Conservation (phyloP, 2,329 filamentous ascomycete genomes). For the Aplosporella prunicola region DNA sequence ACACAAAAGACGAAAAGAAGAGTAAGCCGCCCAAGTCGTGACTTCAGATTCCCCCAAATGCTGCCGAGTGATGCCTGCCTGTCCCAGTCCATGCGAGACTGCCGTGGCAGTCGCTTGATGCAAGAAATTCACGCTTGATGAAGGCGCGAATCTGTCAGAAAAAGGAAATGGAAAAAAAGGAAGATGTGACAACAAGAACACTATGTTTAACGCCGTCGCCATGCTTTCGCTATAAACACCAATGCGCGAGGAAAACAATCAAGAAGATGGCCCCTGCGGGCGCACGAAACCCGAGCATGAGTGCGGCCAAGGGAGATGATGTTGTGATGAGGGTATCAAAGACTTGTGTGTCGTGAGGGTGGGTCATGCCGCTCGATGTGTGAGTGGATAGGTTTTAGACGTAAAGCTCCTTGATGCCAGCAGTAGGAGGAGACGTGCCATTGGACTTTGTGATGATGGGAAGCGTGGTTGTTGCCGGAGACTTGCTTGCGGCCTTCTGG, state of each 20-base stretch:
- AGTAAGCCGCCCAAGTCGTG: too few relatives aligned
- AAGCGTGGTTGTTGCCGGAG: not conserved
- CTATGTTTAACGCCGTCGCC: constrained; percentile 7
- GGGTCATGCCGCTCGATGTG: not conserved
- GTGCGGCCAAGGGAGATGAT: constrained; percentile 1
- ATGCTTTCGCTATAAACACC: constrained; percentile 9
- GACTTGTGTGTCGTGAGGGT: constrained; percentile 5
- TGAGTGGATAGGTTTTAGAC: constrained; percentile 1
- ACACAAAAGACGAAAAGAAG: too few relatives aligned
- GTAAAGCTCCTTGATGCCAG: constrained; percentile 8
- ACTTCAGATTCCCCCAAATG: too few relatives aligned
- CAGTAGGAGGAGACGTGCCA: constrained; percentile 4
- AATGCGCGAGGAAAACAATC: constrained; percentile 7
- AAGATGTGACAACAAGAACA: constrained; percentile 5
- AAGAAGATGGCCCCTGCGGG: constrained; percentile 3
- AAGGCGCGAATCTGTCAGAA: too few relatives aligned
- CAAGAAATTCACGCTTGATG: too few relatives aligned
- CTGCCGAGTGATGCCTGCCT: too few relatives aligned
- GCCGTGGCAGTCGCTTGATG: too few relatives aligned
- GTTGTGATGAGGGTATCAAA: constrained; percentile 6
- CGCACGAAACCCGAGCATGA: constrained; percentile 1
- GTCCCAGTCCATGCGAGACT: too few relatives aligned
- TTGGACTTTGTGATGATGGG: constrained; percentile 8
- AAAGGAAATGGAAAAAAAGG: constrained; percentile 2
- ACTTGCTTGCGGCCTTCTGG: constrained; percentile 1